These are phyloP conservation scores for Coemansia sp. DNA, from an alignment of 192 early-diverging fungal species.

Conservation along the genomic window DNA sequence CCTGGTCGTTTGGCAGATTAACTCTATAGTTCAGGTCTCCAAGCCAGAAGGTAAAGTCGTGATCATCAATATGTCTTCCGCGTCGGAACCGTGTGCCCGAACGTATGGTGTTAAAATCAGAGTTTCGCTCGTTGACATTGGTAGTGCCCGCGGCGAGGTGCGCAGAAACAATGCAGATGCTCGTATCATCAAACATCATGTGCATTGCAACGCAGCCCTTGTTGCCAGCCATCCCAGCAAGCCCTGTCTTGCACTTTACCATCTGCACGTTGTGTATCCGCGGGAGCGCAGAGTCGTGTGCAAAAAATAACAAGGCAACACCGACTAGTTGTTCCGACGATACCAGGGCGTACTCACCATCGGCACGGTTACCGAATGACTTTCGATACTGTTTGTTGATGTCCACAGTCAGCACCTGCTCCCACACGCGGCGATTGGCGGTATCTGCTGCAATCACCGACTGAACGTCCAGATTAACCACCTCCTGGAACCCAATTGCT, in stretches of 20 bases:
- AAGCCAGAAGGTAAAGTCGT: conserved; percentile 82
- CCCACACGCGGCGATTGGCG: conserved; percentile 55
- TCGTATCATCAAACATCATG: conserved; percentile 82
- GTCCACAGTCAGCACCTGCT: conserved; percentile 34
- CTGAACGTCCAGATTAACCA: conserved; percentile 84
- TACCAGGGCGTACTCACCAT: conserved; percentile 71
- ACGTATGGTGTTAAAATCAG: conserved; percentile 80
- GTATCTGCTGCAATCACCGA: conserved; percentile 68
- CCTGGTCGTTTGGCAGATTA: conserved; percentile 68
- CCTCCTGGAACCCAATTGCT: conserved; percentile 92
- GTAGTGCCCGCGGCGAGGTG: conserved; percentile 88
- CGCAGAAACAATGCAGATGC: conserved; percentile 85
- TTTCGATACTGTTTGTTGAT: conserved; percentile 36
- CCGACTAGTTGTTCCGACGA: conserved; percentile 89
- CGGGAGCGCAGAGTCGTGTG: conserved; percentile 63
- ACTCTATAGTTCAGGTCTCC: conserved; percentile 96
- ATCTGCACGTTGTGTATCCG: conserved; percentile 82
- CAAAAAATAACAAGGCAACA: conserved; percentile 86
- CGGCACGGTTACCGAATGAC: conserved; percentile 16
- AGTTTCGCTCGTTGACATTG: conserved; percentile 77
- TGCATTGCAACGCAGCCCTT: conserved; percentile 95
- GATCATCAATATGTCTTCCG: conserved; percentile 63
- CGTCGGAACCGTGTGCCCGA: conserved; percentile 74
- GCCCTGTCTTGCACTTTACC: conserved; percentile 87
- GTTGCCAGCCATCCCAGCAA: conserved; percentile 95